Conservation (phyloP, 2,329 filamentous ascomycete genomes). For the Diaporthe destruens region DNA sequence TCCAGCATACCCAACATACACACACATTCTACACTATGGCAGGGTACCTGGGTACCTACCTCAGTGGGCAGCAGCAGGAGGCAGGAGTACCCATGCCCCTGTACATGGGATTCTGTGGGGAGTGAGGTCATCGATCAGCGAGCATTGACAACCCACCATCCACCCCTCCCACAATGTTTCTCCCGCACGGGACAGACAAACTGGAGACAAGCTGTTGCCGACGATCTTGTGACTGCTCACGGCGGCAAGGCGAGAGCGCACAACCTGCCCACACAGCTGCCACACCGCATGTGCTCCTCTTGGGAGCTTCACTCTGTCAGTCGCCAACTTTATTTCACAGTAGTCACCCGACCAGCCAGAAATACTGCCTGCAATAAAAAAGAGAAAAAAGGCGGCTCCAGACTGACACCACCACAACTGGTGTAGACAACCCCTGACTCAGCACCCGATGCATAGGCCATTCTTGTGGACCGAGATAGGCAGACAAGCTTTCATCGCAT, state of each 20-base stretch:
- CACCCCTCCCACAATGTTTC: constrained; percentile 8
- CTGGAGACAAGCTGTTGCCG: constrained; percentile 19
- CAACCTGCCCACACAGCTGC: constrained; percentile 14
- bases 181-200: not conserved
- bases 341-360: not conserved
- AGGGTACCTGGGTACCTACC: not conserved
- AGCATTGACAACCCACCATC: constrained; percentile 12
- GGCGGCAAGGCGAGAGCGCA: not conserved
- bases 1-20: too few relatives aligned
- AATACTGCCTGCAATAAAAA: constrained; percentile 21
- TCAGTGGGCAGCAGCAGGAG: not conserved
- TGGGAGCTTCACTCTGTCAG: too few relatives aligned
- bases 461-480: constrained; percentile 6
- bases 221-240: constrained; percentile 32
- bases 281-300: constrained; percentile 12
- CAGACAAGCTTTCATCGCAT: constrained; percentile 27
- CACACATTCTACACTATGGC: not conserved
- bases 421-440: constrained; percentile 21
- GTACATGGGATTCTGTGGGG: constrained; percentile 21
- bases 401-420: not conserved
- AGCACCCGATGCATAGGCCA: constrained; percentile 17
- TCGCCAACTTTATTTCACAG: too few relatives aligned
- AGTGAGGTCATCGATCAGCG: constrained; percentile 31
- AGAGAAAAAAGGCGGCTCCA: constrained; percentile 21
- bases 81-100: not conserved